These are phyloP conservation scores for Syncephalastrum monosporum DNA, from an alignment of 371 early-diverging fungal species.

Conservation along the genomic window DNA sequence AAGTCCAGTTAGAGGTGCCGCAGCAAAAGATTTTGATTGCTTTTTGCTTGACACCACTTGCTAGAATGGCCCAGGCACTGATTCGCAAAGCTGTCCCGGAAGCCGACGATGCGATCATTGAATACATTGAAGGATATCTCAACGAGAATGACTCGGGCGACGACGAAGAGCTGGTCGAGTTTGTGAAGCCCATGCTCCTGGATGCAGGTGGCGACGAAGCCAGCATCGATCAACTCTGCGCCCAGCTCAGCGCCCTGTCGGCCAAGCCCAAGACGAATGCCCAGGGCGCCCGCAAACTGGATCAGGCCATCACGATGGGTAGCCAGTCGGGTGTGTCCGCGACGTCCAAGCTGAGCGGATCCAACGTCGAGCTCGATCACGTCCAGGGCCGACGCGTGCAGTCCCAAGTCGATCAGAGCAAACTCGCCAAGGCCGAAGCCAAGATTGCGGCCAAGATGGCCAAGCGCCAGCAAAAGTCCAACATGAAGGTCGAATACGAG, in stretches of 20 bases:
- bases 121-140: conserved; percentile 84
- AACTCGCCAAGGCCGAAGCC: conserved; percentile 90
- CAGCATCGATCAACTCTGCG: conserved; percentile 65
- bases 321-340: conserved; percentile 56
- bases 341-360: conserved; percentile 42
- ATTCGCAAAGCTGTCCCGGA: conserved; percentile 69
- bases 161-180: conserved; percentile 79
- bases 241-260: conserved; percentile 52
- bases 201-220: conserved; percentile 72
- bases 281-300: conserved; percentile 43
- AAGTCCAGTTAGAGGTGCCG: too few species aligned
- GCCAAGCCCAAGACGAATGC: conserved; percentile 16
- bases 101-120: conserved; percentile 75
- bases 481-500: conserved; percentile 62
- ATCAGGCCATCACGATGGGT: conserved; percentile 60
- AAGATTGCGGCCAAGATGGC: conserved; percentile 90
- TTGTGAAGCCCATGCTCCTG: conserved; percentile 82
- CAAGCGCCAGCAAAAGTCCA: conserved; percentile 74
- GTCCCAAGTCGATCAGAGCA: conserved; percentile 88
- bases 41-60: background rate
- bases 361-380: conserved; percentile 65
- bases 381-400: conserved; percentile 67
- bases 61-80: conserved; percentile 40
- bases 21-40: background rate
- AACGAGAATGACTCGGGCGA: conserved; percentile 71